Evolutionary conservation across 2,329 filamentous ascomycete species (phyloP).

Genomic region (Clonostachys chloroleuca): DNA sequence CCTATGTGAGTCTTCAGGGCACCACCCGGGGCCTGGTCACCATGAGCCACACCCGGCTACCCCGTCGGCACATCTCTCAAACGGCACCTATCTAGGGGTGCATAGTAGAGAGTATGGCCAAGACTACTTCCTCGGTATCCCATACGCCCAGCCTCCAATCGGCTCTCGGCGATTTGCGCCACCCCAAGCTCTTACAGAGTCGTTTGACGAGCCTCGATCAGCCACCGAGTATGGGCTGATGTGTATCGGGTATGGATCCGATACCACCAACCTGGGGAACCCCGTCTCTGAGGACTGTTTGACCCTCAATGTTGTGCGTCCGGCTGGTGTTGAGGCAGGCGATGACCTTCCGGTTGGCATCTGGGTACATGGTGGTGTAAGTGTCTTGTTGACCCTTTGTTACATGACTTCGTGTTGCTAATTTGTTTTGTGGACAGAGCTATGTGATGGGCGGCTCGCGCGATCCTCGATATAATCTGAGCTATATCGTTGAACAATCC

Average conservation of each 20-base stretch:
- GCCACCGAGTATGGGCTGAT: constrained; percentile 35
- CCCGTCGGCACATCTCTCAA: constrained; percentile 1
- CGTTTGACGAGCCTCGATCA: constrained; percentile 28
- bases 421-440: no score
- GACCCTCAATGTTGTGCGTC: constrained; percentile 34
- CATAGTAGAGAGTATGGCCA: constrained; percentile 26
- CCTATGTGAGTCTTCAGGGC: neutral
- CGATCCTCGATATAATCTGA: constrained; percentile 52
- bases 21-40: neutral
- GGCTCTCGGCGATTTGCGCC: constrained; percentile 26
- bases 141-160: constrained; percentile 29
- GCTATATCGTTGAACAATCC: constrained; percentile 50
- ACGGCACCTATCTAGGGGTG: constrained; percentile 18
- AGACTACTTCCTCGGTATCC: constrained; percentile 32
- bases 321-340: constrained; percentile 22
- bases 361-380: constrained; percentile 49
- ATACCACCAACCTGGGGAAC: constrained; percentile 14
- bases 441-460: constrained; percentile 36
- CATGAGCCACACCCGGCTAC: neutral
- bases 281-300: constrained; percentile 44
- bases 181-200: constrained; percentile 28
- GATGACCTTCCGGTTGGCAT: constrained; percentile 49
- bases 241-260: constrained; percentile 38
- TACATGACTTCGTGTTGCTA: constrained; percentile 8
- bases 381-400: constrained; percentile 15